Conservation (phyloP, 1,139 yeast species). For the Yamadazyma diospyri region DNA sequence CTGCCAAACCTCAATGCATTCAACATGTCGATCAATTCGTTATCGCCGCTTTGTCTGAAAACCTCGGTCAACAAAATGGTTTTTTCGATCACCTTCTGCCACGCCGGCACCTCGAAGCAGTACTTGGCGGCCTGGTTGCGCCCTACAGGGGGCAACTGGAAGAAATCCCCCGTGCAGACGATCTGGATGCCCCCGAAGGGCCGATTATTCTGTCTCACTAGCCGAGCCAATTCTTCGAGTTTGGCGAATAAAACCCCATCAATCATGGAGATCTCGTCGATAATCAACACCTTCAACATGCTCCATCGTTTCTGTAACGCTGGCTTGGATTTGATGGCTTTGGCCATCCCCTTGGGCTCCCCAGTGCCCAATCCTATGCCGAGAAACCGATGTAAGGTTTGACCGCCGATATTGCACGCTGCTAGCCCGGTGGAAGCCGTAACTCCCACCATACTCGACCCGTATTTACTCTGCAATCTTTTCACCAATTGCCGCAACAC, state of each 20-base stretch:
- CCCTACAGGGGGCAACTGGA: constrained; percentile 82
- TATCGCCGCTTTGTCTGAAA: constrained; percentile 71
- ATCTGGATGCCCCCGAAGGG: constrained; percentile 93
- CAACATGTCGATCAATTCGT: constrained; percentile 64
- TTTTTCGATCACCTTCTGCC: constrained; percentile 52
- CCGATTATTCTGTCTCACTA: constrained; percentile 39
- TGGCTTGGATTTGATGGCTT: constrained; percentile 44
- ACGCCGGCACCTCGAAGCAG: constrained; percentile 50
- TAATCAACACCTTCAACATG: constrained; percentile 57
- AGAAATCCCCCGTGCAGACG: constrained; percentile 85
- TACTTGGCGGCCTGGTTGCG: constrained; percentile 6
- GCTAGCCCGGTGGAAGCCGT: constrained; percentile 94
- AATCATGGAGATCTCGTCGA: constrained; percentile 90
- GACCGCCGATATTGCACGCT: constrained; percentile 83
- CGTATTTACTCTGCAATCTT: constrained; percentile 32
- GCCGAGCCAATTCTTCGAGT: constrained; percentile 62
- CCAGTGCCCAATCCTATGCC: constrained; percentile 74
- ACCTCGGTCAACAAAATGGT: constrained; percentile 61
- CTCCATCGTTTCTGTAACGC: constrained; percentile 55
- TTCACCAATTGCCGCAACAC: constrained; percentile 59
- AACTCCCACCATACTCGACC: constrained; percentile 58
- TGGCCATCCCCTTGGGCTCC: constrained; percentile 38
- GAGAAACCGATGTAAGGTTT: constrained; percentile 72
- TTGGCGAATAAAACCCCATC: constrained; percentile 76
- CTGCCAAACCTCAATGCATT: constrained; percentile 71